These are phyloP conservation scores for Fusarium praegraminearum DNA, from an alignment of 2,329 filamentous ascomycete species.

Conservation along the genomic window DNA sequence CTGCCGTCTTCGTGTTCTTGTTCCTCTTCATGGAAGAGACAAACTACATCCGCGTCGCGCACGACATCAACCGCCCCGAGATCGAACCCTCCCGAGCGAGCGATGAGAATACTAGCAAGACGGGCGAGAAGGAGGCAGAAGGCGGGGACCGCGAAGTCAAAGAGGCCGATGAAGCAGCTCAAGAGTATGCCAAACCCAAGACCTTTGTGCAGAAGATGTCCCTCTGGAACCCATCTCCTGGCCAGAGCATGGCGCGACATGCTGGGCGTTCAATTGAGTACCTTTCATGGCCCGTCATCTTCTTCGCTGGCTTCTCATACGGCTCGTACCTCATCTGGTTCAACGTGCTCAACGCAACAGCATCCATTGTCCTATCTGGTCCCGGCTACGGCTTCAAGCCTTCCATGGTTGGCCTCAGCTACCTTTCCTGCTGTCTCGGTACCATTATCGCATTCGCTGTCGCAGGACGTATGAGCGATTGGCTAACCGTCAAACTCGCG, in stretches of 20 bases:
- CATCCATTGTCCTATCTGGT: slow-evolving; percentile 55
- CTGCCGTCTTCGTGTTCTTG: slow-evolving; percentile 52
- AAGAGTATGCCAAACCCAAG: slow-evolving; percentile 45
- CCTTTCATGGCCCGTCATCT: slow-evolving; percentile 57
- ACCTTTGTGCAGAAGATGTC: slow-evolving; percentile 58
- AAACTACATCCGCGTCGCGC: slow-evolving; percentile 58
- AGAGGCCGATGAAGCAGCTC: slow-evolving; percentile 9
- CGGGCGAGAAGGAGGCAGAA: neutral
- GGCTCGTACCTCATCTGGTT: slow-evolving; percentile 58
- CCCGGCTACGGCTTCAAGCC: slow-evolving; percentile 55
- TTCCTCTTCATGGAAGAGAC: slow-evolving; percentile 73
- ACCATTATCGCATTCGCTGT: slow-evolving; percentile 47
- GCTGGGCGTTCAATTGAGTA: slow-evolving; percentile 54
- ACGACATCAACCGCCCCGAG: neutral
- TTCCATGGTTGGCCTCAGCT: slow-evolving; percentile 55
- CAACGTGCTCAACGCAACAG: slow-evolving; percentile 59
- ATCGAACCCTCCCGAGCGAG: neutral
- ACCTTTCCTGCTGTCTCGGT: slow-evolving; percentile 54
- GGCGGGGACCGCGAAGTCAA: slow-evolving; percentile 13
- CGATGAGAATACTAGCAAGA: slow-evolving; percentile 14
- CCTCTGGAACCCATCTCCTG: slow-evolving; percentile 53
- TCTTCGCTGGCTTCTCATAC: slow-evolving; percentile 58
- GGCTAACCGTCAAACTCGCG: slow-evolving; percentile 54
- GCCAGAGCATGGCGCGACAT: slow-evolving; percentile 52
- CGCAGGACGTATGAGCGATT: slow-evolving; percentile 54